Base-by-base conservation (phyloP, 129 eudicot species). In the Logfia minima region DNA sequence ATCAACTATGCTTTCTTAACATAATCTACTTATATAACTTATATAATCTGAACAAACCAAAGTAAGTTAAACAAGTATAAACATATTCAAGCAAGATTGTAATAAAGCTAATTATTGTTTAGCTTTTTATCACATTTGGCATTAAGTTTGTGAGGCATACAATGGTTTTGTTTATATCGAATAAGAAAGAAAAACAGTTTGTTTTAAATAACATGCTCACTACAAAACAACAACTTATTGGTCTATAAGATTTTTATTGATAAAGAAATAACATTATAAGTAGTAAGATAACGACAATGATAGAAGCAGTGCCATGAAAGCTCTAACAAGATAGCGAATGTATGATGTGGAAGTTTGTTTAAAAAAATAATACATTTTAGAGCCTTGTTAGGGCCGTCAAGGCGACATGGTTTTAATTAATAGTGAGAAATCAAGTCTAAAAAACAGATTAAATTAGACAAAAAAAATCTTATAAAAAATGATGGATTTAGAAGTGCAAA, bases 81-180 rank as follows among this genome's bases (percentile, higher is more conserved):
- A 26, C 2, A 26, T 26, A 26, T 26, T 26, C 29, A 26, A 26
- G 2, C 2, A 26, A 26, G 2, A 26, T 26, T 2, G 29, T 26
- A 26, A 26, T 26, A 26, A 26, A 26, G 29, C 29, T 26, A 26
- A 26, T 26, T 26, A 26, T 26, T 26, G 2, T 26, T 26, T 26
- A 1, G 29, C 26, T 24, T 24, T 24, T 24, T 24, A 24, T 24
- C 26, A 24, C 82, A 79, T 59, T 63, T 71, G 72, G 66, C 77
- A 79, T 71, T 63, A 45, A 1, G 10, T 37, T 37, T 24, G 9
- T 7, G 59, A n/a, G 19, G 43, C 37, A 21, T 35, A 19, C 37
- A 16, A 62, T 71, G 23, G 0, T 71, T 51, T 71, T 21, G 52
- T 45, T 71, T 55, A 3, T 59, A 35, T n/a, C 41, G 48, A 8